Evolutionary conservation across 257 asterid species (phyloP), one percentile per base, ranked within the genome.

Genomic region (Lantana camara): DNA sequence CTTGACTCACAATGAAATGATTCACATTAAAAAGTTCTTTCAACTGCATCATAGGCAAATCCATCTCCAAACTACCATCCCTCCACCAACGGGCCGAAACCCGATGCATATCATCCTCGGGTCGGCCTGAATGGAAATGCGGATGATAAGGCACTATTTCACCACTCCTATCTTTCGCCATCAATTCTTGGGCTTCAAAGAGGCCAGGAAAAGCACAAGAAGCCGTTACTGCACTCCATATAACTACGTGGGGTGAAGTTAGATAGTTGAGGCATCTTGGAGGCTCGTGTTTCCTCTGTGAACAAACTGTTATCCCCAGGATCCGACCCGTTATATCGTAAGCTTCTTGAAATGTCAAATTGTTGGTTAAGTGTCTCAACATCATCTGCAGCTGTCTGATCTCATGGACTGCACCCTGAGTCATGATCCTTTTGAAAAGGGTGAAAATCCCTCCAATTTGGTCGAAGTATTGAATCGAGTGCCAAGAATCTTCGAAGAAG

Each of bases 141-240:
- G 99, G 99, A 71, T 93, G 99, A 66, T 90, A 93, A 53, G 99
- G 99, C 54, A 93, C 96, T 20, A 90, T 85, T 24, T 93, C 91
- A 1, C 99, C 99, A 41, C 87, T 80, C 66, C 99, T 84, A 68
- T 90, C 81, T 73, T 93, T 93, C 0, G 97, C 99, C 99, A 93
- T 93, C 5, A 93, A 92, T 73, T 93, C 97, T 64, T 93, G 99
- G 27, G 99, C 99, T 81, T 90, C 99, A 40, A 90, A 93, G 22
- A 90, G 91, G 14, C 99, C 99, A 0, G 97, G 97, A 74, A 94
- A 94, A 0, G 99, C 97, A 67, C 99, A 94, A 12, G 99, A 94
- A 38, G 99, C 97, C 1, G 95, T 88, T 68, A 94, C 99, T 0
- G 97, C 99, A 16, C 99, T 94, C 99, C 99, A 94, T 73, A 90